Percentiles rank a stretch among this genome's conserved stretches.
Conservation (phyloP, 2,329 filamentous ascomycete species). For the Scortechinia acanthostroma region DNA sequence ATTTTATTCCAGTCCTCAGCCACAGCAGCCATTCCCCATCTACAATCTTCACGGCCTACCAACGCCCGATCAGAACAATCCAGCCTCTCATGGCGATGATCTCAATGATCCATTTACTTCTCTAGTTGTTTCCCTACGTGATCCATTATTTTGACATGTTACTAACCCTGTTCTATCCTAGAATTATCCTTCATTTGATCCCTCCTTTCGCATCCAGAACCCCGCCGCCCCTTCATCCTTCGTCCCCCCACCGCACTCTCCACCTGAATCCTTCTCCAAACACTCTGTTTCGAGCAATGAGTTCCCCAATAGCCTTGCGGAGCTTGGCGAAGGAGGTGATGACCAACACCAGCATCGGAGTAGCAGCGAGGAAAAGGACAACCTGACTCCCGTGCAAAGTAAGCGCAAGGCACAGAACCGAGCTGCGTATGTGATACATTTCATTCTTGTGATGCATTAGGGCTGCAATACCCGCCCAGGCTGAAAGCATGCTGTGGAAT, state of each 20-base stretch:
- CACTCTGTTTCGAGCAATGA: neutral
- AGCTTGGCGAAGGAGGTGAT: neutral
- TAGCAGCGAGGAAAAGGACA: slow-evolving; percentile 1
- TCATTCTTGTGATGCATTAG: too few relatives aligned
- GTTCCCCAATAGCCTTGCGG: neutral
- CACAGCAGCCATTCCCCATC: neutral
- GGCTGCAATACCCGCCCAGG: slow-evolving; percentile 2
- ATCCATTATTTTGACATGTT: too few relatives aligned
- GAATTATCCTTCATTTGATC: too few relatives aligned
- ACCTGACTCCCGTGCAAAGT: neutral
- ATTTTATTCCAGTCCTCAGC: neutral
- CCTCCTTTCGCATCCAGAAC: too few relatives aligned
- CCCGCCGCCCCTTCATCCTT: neutral
- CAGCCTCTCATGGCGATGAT: slow-evolving; percentile 1
- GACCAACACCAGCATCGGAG: too few relatives aligned
- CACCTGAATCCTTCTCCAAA: neutral
- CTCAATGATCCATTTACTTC: too few relatives aligned
- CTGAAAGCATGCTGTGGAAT: slow-evolving; percentile 4
- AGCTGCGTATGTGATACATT: slow-evolving; percentile 40
- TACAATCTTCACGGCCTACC: neutral
- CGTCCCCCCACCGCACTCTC: slow-evolving; percentile 1
- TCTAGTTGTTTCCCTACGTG: too few relatives aligned
- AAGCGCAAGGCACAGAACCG: slow-evolving; percentile 54
- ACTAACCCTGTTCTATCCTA: too few relatives aligned
- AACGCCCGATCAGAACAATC: neutral